Conservation (phyloP, 495 filamentous ascomycete genomes). For the Talaromyces thailandensis region DNA sequence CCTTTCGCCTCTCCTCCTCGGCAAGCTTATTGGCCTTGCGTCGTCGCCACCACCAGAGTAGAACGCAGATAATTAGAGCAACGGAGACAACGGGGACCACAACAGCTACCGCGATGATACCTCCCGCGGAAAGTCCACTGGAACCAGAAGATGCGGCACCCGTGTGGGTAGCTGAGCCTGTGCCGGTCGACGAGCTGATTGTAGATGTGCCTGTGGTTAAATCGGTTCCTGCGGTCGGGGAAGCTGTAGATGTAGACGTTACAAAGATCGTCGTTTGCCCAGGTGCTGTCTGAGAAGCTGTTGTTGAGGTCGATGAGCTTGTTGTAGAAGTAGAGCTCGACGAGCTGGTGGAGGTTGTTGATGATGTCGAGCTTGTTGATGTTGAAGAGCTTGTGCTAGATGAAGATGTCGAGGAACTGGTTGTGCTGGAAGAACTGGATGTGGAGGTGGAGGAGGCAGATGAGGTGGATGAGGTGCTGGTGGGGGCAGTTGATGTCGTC, state of each 20-base stretch:
- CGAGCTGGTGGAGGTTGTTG: conserved; percentile 16
- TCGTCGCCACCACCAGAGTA: conserved; percentile 78
- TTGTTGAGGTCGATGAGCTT: conserved; percentile 14
- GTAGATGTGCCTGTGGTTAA: conserved; percentile 10
- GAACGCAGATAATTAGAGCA: conserved; percentile 65
- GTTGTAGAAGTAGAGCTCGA: conserved; percentile 17
- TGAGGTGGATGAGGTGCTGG: neutral
- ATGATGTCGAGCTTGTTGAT: conserved; percentile 13
- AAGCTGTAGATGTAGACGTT: conserved; percentile 27
- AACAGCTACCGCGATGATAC: conserved; percentile 84
- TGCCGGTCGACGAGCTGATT: conserved; percentile 17
- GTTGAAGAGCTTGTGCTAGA: conserved; percentile 15
- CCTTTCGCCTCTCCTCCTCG: conserved; percentile 84
- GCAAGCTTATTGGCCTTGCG: conserved; percentile 74
- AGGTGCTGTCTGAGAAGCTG: conserved; percentile 9
- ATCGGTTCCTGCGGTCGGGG: conserved; percentile 11
- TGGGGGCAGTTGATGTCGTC: conserved; percentile 4
- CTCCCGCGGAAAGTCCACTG: conserved; percentile 47
- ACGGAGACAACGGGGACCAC: conserved; percentile 88
- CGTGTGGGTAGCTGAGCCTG: conserved; percentile 21
- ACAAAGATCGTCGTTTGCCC: conserved; percentile 16
- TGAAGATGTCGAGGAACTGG: conserved; percentile 18
- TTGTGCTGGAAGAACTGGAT: conserved; percentile 15
- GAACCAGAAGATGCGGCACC: conserved; percentile 19
- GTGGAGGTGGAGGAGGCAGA: conserved; percentile 11